phyloP scores from a whole-genome alignment of 2,329 filamentous ascomycete genomes.

The Neonectria neomacrospora region DNA sequence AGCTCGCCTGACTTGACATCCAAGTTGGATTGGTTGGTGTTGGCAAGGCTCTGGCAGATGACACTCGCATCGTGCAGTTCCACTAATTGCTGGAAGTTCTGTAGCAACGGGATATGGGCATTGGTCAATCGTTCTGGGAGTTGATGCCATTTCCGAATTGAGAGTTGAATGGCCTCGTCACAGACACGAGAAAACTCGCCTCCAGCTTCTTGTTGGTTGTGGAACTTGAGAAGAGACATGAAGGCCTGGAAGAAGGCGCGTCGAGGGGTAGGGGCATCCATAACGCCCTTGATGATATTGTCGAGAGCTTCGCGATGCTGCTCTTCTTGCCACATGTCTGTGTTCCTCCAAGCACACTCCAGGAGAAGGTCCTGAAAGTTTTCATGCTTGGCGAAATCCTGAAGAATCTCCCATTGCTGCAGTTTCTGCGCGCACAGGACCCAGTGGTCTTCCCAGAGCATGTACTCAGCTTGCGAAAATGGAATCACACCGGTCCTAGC shows the following conservation, averaged over 20 bases:
- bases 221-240: constrained; percentile 94
- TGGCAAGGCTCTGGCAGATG: constrained; percentile 89
- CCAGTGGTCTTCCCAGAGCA: constrained; percentile 99
- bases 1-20: constrained; percentile 96
- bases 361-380: constrained; percentile 96
- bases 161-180: constrained; percentile 96
- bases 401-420: constrained; percentile 98
- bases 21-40: constrained; percentile 85
- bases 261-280: constrained; percentile 94
- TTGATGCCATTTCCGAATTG: constrained; percentile 98
- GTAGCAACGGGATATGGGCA: constrained; percentile 91
- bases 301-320: constrained; percentile 91
- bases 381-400: constrained; percentile 98
- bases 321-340: constrained; percentile 91
- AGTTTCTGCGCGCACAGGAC: constrained; percentile 96
- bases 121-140: constrained; percentile 93
- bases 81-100: constrained; percentile 98
- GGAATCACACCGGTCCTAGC: constrained; percentile 95
- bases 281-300: constrained; percentile 93
- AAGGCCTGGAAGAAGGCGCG: constrained; percentile 98
- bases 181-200: constrained; percentile 89
- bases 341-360: constrained; percentile 94
- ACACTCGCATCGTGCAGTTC: constrained; percentile 97
- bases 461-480: constrained; percentile 96
- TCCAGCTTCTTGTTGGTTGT: constrained; percentile 83